These are phyloP conservation scores for Blastobotrys mokoenaii DNA, from an alignment of 805 yeast species.

Conservation along the genomic window DNA sequence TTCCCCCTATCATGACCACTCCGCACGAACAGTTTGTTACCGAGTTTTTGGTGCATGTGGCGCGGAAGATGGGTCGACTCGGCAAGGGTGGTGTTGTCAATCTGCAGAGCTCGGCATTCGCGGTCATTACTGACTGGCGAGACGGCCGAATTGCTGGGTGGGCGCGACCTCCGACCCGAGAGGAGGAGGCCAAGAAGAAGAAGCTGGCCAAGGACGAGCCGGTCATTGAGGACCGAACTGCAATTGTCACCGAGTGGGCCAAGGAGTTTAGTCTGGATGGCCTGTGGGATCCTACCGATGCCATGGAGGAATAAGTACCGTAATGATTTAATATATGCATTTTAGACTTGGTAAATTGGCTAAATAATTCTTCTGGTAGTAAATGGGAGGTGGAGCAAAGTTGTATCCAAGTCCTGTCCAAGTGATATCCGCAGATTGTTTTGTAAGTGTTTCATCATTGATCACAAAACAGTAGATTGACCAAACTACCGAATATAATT, in stretches of 20 bases:
- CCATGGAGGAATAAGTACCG: slow-evolving; percentile 2
- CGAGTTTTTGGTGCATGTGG: slow-evolving; percentile 83
- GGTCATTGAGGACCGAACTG: slow-evolving; percentile 28
- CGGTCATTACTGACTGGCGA: slow-evolving; percentile 90
- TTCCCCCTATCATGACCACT: slow-evolving; percentile 71
- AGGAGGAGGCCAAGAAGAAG: slow-evolving; percentile 31
- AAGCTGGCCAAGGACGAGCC: slow-evolving; percentile 34
- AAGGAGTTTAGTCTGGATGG: slow-evolving; percentile 90
- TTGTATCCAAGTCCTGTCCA: too few relatives aligned
- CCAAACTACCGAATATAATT: too few relatives aligned
- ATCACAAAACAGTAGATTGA: too few relatives aligned
- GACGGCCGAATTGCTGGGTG: slow-evolving; percentile 92
- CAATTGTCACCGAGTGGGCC: slow-evolving; percentile 86
- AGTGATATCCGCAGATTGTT: too few relatives aligned
- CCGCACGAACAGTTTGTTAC: slow-evolving; percentile 73
- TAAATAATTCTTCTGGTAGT: too few relatives aligned
- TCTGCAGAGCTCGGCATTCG: slow-evolving; percentile 71
- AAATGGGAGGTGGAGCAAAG: too few relatives aligned
- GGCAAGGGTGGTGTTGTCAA: slow-evolving; percentile 93
- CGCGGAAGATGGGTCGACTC: slow-evolving; percentile 85
- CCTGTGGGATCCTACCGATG: slow-evolving; percentile 37
- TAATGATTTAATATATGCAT: too few relatives aligned
- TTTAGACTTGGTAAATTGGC: too few relatives aligned
- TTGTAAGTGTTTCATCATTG: too few relatives aligned
- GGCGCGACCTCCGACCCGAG: slow-evolving; percentile 50